Percentiles rank a stretch among this genome's conserved stretches.
phyloP scores from a whole-genome alignment of 2,329 filamentous ascomycete genomes.

The Talaromyces pinophilus region DNA sequence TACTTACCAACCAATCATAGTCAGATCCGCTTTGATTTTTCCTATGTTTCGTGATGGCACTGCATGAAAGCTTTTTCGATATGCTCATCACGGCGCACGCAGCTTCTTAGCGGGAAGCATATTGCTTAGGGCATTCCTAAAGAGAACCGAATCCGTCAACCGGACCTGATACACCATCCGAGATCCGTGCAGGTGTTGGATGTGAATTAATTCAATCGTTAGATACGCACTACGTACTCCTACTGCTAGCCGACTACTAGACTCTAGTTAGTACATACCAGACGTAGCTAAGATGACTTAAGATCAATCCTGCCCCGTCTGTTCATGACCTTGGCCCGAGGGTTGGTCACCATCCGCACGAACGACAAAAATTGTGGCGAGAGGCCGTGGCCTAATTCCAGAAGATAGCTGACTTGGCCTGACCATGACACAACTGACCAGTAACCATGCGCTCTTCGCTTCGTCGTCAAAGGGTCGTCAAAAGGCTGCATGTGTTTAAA shows the following conservation, averaged over 20 bases:
- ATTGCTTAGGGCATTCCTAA: neutral
- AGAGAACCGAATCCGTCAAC: neutral
- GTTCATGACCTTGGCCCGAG: neutral
- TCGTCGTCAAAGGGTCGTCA: neutral
- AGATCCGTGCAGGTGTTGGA: neutral
- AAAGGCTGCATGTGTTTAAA: neutral
- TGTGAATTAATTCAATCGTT: neutral
- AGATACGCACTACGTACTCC: neutral
- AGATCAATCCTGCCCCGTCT: constrained; percentile 3
- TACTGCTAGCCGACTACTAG: neutral
- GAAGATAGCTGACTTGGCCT: neutral
- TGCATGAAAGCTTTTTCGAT: neutral
- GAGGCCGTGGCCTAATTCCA: neutral
- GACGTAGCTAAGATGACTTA: neutral
- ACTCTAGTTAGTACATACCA: neutral
- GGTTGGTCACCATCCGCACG: neutral
- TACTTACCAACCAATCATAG: neutral
- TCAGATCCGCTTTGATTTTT: neutral
- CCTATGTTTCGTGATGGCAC: constrained; percentile 3
- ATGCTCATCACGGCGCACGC: neutral
- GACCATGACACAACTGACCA: neutral
- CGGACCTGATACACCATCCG: neutral
- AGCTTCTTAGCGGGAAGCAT: neutral
- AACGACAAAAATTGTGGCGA: neutral
- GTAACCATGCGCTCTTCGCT: neutral